These are phyloP conservation scores for Diplosphaera chodatii DNA, from an alignment of 139 green algal genomes.

Conservation along the genomic window DNA sequence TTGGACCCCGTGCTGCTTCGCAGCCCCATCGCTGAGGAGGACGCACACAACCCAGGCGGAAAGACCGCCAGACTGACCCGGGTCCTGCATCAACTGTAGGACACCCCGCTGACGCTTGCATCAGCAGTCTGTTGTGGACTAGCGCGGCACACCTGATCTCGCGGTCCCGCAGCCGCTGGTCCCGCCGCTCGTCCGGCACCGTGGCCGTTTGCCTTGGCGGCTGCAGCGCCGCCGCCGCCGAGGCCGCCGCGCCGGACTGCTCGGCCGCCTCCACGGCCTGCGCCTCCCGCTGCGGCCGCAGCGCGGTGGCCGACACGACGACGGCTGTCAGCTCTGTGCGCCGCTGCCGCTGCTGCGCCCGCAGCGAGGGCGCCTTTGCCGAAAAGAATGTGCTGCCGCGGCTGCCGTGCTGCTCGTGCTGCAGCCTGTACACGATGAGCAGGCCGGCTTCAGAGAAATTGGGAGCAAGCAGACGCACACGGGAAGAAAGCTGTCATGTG, in stretches of 20 bases:
- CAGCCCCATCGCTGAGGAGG: too few species aligned
- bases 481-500: too few species aligned
- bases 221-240: not conserved
- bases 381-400: not conserved
- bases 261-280: not conserved
- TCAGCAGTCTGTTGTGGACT: too few species aligned
- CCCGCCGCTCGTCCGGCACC: not conserved
- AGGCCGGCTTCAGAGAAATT: too few species aligned
- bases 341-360: not conserved
- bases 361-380: not conserved
- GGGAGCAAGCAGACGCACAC: too few species aligned
- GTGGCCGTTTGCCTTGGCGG: not conserved
- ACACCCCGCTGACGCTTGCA: too few species aligned
- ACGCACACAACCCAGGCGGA: too few species aligned
- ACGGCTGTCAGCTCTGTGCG: not conserved
- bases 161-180: not conserved
- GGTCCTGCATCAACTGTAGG: too few species aligned
- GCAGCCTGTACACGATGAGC: not conserved
- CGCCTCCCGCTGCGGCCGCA: not conserved
- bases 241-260: too few species aligned
- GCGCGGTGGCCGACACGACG: not conserved
- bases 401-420: not conserved
- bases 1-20: too few species aligned
- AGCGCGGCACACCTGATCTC: not conserved
- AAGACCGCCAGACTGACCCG: too few species aligned